Base-by-base conservation (phyloP, 495 filamentous ascomycete genomes). In the Xylaria curta region DNA sequence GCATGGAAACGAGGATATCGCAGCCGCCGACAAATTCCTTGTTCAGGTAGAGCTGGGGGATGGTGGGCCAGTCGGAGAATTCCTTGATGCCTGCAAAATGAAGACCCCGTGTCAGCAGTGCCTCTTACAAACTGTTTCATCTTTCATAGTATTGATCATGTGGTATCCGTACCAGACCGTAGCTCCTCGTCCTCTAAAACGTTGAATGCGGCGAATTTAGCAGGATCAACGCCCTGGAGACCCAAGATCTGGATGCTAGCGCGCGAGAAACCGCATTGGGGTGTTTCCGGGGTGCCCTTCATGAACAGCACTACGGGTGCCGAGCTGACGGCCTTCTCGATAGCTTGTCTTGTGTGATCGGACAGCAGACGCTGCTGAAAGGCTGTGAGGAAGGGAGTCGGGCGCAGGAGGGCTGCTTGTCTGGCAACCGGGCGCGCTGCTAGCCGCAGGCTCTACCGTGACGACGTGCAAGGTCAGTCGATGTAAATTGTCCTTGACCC, bases 51-150 rank as follows among this genome's bases (percentile, higher is more conserved):
- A 99, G 87, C 80, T 98, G 96, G 1, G 96, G 96, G 79, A 99
- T 98, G 28, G 96, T 99, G 10, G 96, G 96, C 96, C 96, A 99
- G 78, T 97, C 95, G 5, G 94, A 97, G 86, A 94, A 99, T 80
- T 99, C 95, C 80, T 99, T 99, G 81, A 99, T 95, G 53, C 97
- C 95, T 97, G 69, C 68, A 58, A 56, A 33, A 44, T n/a, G 28
- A 47, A 61, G 10, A 51, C 68, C 6, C 65, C 69, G 67, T 26
- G 69, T 67, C 53, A 72, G 65, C 51, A 70, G 6, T 17, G n/a
- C 26, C 42, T 51, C 42, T 54, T 28, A 68, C 40, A 12, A 33
- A 72, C 44, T 62, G 67, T 59, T 47, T 74, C 24, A 21, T 9
- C 31, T 49, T 66, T 4, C 10, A 15, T 15, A 51, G 38, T 58